Evolutionary conservation across 768 basidiomycete genomes (phyloP), one percentile per base, ranked within the genome.

Genomic region (Termitomyces sp.): DNA sequence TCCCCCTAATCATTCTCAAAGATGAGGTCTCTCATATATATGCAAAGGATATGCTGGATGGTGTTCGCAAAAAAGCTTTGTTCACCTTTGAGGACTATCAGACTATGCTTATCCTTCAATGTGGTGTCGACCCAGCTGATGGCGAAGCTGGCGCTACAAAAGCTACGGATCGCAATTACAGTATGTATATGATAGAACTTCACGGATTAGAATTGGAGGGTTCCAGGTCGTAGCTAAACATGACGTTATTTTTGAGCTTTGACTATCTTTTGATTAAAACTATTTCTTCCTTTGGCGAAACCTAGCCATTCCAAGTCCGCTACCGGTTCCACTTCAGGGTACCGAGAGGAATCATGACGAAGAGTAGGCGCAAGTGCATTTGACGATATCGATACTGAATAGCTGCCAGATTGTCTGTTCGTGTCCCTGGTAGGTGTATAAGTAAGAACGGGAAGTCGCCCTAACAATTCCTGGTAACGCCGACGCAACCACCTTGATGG

Each of bases 51-150:
- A 84, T 98, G 80, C 75, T 98, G 49, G 85, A 89, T 30, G 71
- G 78, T 11, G 83, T 93, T 53, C 83, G 86, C 28, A 62, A 75
- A 48, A 76, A 78, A 60, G 83, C 81, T 59, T 70, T 70, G 40
- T 98, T 92, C 73, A 82, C 79, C 4, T 96, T 97, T 62, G 94
- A 96, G 62, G 91, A 98, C 66, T 98, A 96, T 71, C 90, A 94
- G 68, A 81, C 83, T 8, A 94, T 98, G 78, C 78, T 98, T 48
- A 88, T 85, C 63, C 78, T 98, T 38, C 92, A 93, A 63, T 96
- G 94, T 66, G 91, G 90, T 15, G 83, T 94, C 37, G 84, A 91
- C 65, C 84, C 79, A 56, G 73, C 69, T n/a, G 71, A 74, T 12
- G 78, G 77, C 19, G 81, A 83, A 37, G 73, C 73, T 21, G 80